Conservation (phyloP, 345 rosid genomes). For the Nephelium lappaceum region DNA sequence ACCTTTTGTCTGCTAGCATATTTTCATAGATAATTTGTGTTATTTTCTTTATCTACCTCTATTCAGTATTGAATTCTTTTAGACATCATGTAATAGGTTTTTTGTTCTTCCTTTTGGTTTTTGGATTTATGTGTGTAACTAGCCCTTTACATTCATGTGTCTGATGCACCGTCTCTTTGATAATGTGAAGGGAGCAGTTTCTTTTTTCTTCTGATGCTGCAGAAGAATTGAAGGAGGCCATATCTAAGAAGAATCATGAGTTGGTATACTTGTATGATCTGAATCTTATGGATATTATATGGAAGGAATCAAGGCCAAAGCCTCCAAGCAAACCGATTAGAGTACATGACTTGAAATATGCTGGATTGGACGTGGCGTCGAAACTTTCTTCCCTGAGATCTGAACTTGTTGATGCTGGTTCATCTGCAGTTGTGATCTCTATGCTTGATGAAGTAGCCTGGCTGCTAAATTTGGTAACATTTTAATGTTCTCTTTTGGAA, state of each 20-base stretch:
- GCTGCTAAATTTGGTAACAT: too few species aligned
- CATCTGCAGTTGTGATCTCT: conserved; percentile 86
- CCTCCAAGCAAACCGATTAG: conserved; percentile 78
- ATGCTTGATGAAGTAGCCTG: too few species aligned
- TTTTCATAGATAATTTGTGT: neutral
- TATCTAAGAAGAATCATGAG: too few species aligned
- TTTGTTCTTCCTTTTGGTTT: too few species aligned
- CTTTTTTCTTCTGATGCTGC: too few species aligned
- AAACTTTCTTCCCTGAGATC: conserved; percentile 72
- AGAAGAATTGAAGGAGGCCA: too few species aligned
- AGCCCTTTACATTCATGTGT: too few species aligned
- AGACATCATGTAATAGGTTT: too few species aligned
- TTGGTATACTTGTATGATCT: conserved; percentile 62
- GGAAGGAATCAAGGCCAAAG: conserved; percentile 86
- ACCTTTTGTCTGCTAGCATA: neutral
- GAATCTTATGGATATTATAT: conserved; percentile 85
- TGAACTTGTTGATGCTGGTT: conserved; percentile 63
- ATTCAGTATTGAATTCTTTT: neutral
- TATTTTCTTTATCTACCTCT: neutral
- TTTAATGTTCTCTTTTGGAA: too few species aligned
- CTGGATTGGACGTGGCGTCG: conserved; percentile 81
- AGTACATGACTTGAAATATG: conserved; percentile 83
- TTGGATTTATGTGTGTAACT: too few species aligned
- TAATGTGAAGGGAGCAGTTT: too few species aligned
- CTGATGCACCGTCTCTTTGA: too few species aligned